Conservation (phyloP, 2,329 filamentous ascomycete genomes). For the Xylaria sp. region DNA sequence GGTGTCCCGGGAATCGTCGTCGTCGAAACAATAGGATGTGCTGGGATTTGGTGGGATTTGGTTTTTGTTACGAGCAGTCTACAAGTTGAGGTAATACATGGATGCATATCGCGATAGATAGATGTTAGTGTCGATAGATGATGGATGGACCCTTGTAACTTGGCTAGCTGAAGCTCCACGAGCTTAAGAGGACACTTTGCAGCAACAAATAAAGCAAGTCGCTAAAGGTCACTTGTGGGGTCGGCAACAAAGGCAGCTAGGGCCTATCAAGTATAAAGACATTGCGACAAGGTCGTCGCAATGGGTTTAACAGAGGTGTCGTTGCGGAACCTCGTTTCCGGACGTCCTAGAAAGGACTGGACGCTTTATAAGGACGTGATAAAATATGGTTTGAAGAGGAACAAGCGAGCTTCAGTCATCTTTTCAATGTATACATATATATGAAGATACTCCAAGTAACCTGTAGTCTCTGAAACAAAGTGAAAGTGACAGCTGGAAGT, state of each 20-base stretch:
- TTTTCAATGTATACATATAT: neutral
- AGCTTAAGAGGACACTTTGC: conserved; percentile 48
- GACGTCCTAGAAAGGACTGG: neutral
- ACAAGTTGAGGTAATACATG: too few relatives aligned
- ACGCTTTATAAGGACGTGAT: neutral
- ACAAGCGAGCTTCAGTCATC: neutral
- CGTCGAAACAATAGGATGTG: too few relatives aligned
- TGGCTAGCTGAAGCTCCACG: neutral
- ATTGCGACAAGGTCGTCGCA: conserved; percentile 18
- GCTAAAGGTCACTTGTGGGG: conserved; percentile 29
- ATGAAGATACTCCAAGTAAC: neutral
- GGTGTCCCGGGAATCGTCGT: too few relatives aligned
- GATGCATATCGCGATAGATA: too few relatives aligned
- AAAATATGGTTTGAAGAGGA: neutral
- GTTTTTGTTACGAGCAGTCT: too few relatives aligned
- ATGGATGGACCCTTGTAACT: neutral
- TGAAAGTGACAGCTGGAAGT: neutral
- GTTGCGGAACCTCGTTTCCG: conserved; percentile 28
- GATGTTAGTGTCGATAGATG: neutral
- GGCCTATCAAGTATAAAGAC: conserved; percentile 23
- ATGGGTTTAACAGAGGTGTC: conserved; percentile 18
- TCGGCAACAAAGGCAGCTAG: conserved; percentile 4
- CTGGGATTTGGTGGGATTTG: too few relatives aligned
- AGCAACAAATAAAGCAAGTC: conserved; percentile 35
- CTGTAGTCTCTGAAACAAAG: neutral